phyloP scores from a whole-genome alignment of 2,329 filamentous ascomycete species.

The Cordyceps militaris region DNA sequence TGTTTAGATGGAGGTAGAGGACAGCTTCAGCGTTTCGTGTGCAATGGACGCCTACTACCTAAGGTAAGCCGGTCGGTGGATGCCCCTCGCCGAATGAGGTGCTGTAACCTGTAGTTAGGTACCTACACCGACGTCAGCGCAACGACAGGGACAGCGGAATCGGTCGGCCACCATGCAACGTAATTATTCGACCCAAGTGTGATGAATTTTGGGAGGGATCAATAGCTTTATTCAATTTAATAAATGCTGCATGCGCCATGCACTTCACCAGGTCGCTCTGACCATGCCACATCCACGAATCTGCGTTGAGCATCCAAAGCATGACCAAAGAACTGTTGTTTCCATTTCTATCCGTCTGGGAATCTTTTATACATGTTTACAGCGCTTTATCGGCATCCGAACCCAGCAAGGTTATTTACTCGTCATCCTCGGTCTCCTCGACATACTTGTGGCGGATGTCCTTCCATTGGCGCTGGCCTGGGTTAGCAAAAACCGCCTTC shows the following conservation, averaged over 20 bases:
- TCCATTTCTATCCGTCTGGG: slow-evolving; percentile 11
- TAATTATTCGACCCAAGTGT: no score
- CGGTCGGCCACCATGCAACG: neutral
- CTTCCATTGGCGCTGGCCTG: slow-evolving; percentile 90
- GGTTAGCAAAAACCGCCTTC: slow-evolving; percentile 20
- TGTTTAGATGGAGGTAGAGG: slow-evolving; percentile 6
- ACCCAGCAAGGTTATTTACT: slow-evolving; percentile 31
- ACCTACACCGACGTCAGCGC: neutral
- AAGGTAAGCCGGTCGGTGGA: slow-evolving; percentile 3
- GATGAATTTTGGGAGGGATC: no score
- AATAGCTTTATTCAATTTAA: no score
- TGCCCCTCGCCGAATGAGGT: slow-evolving; percentile 9
- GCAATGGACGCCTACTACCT: neutral
- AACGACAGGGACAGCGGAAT: slow-evolving; percentile 4
- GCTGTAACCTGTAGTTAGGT: neutral
- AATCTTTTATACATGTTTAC: slow-evolving; percentile 17
- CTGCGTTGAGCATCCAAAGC: neutral
- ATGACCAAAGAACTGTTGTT: slow-evolving; percentile 6
- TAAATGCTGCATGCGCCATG: neutral
- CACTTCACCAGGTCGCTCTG: neutral
- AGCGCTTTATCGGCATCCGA: slow-evolving; percentile 12
- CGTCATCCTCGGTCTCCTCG: slow-evolving; percentile 60
- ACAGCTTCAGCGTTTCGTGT: neutral
- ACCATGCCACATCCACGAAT: neutral
- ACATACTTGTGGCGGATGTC: slow-evolving; percentile 92